These are phyloP conservation scores for Lactarius vividus DNA, from an alignment of 768 basidiomycete genomes.

Conservation along the genomic window DNA sequence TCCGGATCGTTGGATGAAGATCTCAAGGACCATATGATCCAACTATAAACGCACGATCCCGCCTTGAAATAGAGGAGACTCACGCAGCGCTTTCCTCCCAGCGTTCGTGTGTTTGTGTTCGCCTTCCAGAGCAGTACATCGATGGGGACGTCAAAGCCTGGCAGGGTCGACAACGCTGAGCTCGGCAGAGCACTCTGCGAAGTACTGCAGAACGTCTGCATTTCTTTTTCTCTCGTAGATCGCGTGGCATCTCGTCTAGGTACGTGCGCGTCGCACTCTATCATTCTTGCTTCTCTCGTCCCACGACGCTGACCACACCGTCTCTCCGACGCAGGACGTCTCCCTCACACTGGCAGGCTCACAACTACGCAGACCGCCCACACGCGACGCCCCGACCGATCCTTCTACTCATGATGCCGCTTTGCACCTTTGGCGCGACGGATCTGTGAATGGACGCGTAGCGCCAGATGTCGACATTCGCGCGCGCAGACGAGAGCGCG, in stretches of 20 bases:
- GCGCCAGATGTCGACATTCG: slow-evolving; percentile 86
- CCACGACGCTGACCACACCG: slow-evolving; percentile 41
- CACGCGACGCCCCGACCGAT: slow-evolving; percentile 76
- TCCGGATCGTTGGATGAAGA: slow-evolving; percentile 75
- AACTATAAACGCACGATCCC: slow-evolving; percentile 69
- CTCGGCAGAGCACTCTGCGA: slow-evolving; percentile 87
- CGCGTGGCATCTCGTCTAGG: slow-evolving; percentile 70
- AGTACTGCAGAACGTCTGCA: slow-evolving; percentile 80
- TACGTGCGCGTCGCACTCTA: slow-evolving; percentile 45
- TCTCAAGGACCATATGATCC: slow-evolving; percentile 62
- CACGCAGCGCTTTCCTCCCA: slow-evolving; percentile 72
- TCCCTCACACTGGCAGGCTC: slow-evolving; percentile 68
- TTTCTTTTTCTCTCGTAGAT: slow-evolving; percentile 62
- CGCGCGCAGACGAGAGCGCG: slow-evolving; percentile 47
- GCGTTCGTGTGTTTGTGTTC: slow-evolving; percentile 77
- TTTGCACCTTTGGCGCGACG: slow-evolving; percentile 59
- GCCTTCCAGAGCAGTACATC: slow-evolving; percentile 80
- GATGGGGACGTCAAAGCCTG: slow-evolving; percentile 63
- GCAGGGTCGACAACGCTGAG: slow-evolving; percentile 73
- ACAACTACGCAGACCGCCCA: slow-evolving; percentile 59
- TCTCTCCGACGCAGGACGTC: slow-evolving; percentile 58
- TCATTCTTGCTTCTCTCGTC: neutral
- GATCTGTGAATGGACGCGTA: slow-evolving; percentile 79
- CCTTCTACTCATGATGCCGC: slow-evolving; percentile 73
- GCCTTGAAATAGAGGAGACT: slow-evolving; percentile 73